Evolutionary conservation across 805 yeast species (phyloP).

Genomic region (Starmerella riodocensis): DNA sequence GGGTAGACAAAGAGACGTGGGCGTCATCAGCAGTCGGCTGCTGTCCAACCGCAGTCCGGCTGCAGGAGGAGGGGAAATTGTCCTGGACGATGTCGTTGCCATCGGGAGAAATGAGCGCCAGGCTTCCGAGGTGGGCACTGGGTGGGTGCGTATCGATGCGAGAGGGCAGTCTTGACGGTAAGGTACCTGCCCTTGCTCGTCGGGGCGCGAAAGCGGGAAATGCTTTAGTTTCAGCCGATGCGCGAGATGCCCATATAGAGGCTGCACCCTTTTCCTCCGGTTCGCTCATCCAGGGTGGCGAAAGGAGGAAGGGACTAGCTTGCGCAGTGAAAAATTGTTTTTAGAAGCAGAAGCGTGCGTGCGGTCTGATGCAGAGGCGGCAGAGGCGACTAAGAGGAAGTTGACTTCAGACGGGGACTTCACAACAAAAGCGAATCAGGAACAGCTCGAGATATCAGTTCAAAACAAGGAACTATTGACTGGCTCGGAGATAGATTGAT

Average conservation of each 20-base stretch:
- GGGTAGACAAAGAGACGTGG: neutral
- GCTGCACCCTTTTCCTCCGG: constrained; percentile 11
- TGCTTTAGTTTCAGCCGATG: constrained; percentile 6
- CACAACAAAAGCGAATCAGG: too few relatives aligned
- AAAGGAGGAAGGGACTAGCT: too few relatives aligned
- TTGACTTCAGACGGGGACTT: too few relatives aligned
- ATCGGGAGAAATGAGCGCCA: constrained; percentile 27
- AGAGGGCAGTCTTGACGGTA: constrained; percentile 46
- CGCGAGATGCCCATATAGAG: constrained; percentile 14
- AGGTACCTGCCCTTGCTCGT: constrained; percentile 69
- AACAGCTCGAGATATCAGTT: too few relatives aligned
- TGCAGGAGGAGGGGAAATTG: constrained; percentile 22
- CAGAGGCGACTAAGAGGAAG: neutral
- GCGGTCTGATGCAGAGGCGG: neutral
- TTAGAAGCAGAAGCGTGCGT: too few relatives aligned
- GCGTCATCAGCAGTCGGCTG: neutral
- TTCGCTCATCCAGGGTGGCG: neutral
- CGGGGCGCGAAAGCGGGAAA: constrained; percentile 14
- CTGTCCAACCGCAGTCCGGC: constrained; percentile 23
- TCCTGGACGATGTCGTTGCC: constrained; percentile 15
- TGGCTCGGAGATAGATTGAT: too few relatives aligned
- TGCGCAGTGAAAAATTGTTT: too few relatives aligned
- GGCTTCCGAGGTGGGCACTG: constrained; percentile 24
- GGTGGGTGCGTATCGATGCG: constrained; percentile 5
- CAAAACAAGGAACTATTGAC: too few relatives aligned